phyloP scores from a whole-genome alignment of 148 eudicot species.

The Nyssa sinensis region DNA sequence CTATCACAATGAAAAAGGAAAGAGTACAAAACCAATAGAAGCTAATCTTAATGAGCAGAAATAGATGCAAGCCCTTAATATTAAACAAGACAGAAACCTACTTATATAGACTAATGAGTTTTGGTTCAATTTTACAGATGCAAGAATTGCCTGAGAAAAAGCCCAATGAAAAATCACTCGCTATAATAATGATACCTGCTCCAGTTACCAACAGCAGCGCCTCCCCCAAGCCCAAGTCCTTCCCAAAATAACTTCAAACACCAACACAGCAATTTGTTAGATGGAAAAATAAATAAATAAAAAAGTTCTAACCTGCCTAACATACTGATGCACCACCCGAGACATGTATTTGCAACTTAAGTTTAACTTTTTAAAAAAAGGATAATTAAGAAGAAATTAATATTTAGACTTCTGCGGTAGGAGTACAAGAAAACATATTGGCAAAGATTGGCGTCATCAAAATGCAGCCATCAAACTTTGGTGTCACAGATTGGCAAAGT shows the following conservation, averaged over 20 bases:
- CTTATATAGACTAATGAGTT: neutral
- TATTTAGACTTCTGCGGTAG: no score
- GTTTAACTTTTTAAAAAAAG: neutral
- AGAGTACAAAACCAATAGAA: no score
- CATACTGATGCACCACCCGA: neutral
- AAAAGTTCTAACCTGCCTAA: neutral
- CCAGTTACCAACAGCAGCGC: conserved; percentile 60
- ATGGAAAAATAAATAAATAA: neutral
- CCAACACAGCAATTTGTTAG: conserved; percentile 11
- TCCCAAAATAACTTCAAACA: conserved; percentile 62
- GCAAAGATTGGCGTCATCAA: no score
- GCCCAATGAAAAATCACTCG: neutral
- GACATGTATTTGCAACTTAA: neutral
- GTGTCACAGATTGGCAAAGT: neutral
- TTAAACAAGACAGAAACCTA: neutral
- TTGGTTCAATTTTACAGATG: neutral
- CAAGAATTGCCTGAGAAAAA: neutral
- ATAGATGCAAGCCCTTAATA: neutral
- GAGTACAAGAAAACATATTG: neutral
- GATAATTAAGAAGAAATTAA: neutral
- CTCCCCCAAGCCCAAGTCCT: conserved; percentile 81
- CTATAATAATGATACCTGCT: conserved; percentile 38
- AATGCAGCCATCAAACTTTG: neutral
- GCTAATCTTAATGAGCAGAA: neutral
- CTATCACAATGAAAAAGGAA: no score